These are phyloP conservation scores for Neoconidiobolus thromboides DNA, from an alignment of 371 early-diverging fungal genomes.

Conservation along the genomic window DNA sequence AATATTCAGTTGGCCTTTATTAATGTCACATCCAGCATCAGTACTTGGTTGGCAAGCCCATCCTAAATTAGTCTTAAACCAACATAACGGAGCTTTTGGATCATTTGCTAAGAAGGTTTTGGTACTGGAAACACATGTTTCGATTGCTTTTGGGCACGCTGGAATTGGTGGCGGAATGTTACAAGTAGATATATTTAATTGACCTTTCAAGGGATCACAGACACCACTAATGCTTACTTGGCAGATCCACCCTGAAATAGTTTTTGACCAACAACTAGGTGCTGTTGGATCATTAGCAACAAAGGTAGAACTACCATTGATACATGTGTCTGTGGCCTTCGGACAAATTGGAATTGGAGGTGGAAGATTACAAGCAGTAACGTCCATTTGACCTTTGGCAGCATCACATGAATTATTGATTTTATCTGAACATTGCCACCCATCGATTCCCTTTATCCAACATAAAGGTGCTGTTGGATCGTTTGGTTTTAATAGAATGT, in stretches of 20 bases:
- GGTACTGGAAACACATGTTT: background rate
- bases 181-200: background rate
- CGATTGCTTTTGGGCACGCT: background rate
- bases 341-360: background rate
- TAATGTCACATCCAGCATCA: background rate
- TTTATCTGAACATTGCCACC: too few relatives aligned
- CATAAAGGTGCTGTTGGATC: too few relatives aligned
- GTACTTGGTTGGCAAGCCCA: background rate
- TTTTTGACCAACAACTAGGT: background rate
- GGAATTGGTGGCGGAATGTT: too few relatives aligned
- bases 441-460: too few relatives aligned
- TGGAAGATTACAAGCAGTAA: background rate
- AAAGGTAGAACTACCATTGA: background rate
- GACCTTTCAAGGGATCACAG: too few relatives aligned
- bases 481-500: too few relatives aligned
- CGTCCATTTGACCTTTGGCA: background rate
- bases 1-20: background rate
- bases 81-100: background rate
- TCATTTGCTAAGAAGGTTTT: background rate
- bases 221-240: too few relatives aligned
- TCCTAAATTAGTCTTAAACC: background rate
- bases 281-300: background rate
- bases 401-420: too few relatives aligned
- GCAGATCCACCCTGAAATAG: background rate
- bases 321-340: background rate